Evolutionary conservation across 495 filamentous ascomycete genomes (phyloP).

Genomic region (Xylaria sp.): DNA sequence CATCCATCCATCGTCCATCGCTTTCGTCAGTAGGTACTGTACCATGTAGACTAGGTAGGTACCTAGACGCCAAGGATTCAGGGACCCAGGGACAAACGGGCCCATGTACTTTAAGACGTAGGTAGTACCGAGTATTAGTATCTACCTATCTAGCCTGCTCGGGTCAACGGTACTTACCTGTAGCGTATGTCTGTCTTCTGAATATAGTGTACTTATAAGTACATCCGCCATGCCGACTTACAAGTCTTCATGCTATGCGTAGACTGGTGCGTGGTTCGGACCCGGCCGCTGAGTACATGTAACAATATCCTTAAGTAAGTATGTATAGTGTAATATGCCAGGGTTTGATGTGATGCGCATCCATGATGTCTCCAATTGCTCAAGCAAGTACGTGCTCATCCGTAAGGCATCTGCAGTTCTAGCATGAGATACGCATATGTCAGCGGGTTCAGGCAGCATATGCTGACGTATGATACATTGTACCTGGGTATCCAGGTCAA

Average conservation of each 20-base stretch:
- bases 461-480: slow-evolving; percentile 19
- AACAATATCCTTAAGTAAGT: too few species aligned
- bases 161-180: background rate
- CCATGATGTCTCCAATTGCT: slow-evolving; percentile 6
- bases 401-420: background rate
- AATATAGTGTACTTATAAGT: too few species aligned
- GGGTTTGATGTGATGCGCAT: background rate
- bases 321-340: too few species aligned
- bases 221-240: background rate
- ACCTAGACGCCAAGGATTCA: slow-evolving; percentile 18
- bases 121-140: too few species aligned
- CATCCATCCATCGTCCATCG: background rate
- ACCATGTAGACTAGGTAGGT: too few species aligned
- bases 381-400: background rate
- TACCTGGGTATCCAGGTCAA: background rate
- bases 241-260: background rate
- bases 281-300: background rate
- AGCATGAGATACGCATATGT: background rate
- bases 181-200: too few species aligned
- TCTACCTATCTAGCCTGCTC: background rate
- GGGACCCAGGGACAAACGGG: background rate
- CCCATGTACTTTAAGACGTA: too few species aligned
- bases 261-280: background rate
- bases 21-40: too few species aligned
- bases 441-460: slow-evolving; percentile 18